These are phyloP conservation scores for Nicotiana obtusifolia DNA, from an alignment of 257 asterid species.

Conservation along the genomic window DNA sequence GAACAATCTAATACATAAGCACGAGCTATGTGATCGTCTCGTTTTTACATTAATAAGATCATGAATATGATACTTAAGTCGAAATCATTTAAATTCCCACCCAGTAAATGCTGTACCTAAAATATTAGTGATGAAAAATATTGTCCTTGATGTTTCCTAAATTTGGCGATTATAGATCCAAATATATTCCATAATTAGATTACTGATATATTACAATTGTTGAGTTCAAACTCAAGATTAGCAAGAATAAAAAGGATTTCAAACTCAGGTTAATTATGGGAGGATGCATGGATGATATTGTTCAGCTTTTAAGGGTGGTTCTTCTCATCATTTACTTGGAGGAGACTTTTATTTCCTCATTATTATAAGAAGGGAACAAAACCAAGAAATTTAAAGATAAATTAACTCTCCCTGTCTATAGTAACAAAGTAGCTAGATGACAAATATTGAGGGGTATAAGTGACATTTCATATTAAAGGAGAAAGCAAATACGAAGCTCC, in stretches of 20 bases:
- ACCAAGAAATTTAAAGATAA: not conserved
- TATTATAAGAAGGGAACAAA: not conserved
- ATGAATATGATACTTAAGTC: not conserved
- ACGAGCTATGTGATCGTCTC: no score
- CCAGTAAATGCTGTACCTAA: not conserved
- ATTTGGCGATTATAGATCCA: not conserved
- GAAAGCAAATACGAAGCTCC: conserved; percentile 15
- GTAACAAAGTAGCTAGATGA: not conserved
- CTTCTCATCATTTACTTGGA: not conserved
- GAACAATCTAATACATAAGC: no score
- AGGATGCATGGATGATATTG: not conserved
- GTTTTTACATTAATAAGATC: not conserved
- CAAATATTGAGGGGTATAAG: conserved; percentile 14
- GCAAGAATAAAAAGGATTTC: no score
- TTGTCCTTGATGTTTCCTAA: not conserved
- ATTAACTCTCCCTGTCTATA: not conserved
- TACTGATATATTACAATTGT: not conserved
- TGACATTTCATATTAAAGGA: conserved; percentile 8
- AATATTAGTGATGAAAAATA: not conserved
- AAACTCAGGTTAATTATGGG: not conserved
- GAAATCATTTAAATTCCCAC: not conserved
- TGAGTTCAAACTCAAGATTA: not conserved
- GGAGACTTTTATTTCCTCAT: not conserved
- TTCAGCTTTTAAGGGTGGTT: not conserved
- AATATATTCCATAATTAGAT: not conserved